Evolutionary conservation across 2,329 filamentous ascomycete genomes (phyloP).

Genomic region (Byssothecium circinans): DNA sequence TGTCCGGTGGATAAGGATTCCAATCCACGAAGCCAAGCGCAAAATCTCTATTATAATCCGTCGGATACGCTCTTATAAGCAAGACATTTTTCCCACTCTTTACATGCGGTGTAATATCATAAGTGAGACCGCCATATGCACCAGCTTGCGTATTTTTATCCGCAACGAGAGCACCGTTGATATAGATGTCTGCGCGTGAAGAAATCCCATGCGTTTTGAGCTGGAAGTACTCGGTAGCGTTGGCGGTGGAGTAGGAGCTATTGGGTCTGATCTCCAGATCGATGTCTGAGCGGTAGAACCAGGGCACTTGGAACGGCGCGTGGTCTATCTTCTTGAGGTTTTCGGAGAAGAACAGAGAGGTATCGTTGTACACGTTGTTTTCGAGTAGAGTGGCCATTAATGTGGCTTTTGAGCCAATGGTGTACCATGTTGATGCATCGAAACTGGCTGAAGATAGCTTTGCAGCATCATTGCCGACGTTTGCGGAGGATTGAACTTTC

Average conservation of each 20-base stretch:
- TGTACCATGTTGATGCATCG: conserved; percentile 57
- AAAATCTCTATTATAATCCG: conserved; percentile 62
- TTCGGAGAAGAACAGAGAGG: conserved; percentile 59
- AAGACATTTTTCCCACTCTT: conserved; percentile 53
- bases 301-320: conserved; percentile 56
- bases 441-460: conserved; percentile 24
- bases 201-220: conserved; percentile 63
- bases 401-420: conserved; percentile 54
- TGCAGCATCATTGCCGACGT: conserved; percentile 11
- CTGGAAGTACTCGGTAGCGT: conserved; percentile 23
- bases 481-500: conserved; percentile 23
- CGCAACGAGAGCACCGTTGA: conserved; percentile 60
- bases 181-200: conserved; percentile 61
- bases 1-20: conserved; percentile 64
- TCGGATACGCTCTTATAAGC: conserved; percentile 58
- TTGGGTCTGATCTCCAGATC: conserved; percentile 19
- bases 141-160: conserved; percentile 55
- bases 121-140: conserved; percentile 58
- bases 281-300: conserved; percentile 57
- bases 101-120: conserved; percentile 55
- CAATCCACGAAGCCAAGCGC: conserved; percentile 64
- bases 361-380: conserved; percentile 56
- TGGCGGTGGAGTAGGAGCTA: conserved; percentile 41
- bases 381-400: conserved; percentile 61
- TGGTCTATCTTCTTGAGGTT: conserved; percentile 51